Conservation (phyloP, 2,329 filamentous ascomycete genomes). For the Diaporthe sp. region DNA sequence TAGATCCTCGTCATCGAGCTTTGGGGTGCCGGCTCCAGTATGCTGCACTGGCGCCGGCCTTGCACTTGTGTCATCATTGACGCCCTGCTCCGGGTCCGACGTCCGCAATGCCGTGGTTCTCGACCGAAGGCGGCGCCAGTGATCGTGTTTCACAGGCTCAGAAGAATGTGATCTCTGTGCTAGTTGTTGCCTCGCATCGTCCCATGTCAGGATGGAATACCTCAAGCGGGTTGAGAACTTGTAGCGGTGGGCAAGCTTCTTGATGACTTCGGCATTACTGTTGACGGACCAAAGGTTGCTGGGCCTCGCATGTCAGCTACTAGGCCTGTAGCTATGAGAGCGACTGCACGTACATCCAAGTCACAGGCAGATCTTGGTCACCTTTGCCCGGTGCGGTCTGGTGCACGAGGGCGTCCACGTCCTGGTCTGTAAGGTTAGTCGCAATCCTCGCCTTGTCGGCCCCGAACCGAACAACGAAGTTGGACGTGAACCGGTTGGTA, state of each 20-base stretch:
- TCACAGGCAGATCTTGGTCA: conserved; percentile 61
- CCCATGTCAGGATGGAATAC: conserved; percentile 69
- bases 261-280: conserved; percentile 67
- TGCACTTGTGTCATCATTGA: neutral
- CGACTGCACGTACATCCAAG: conserved; percentile 74
- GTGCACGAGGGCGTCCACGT: conserved; percentile 57
- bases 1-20: conserved; percentile 46
- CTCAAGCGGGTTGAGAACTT: conserved; percentile 77
- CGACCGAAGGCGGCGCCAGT: neutral
- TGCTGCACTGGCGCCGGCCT: neutral
- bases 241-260: conserved; percentile 71
- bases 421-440: conserved; percentile 62
- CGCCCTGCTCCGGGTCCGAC: conserved; percentile 35
- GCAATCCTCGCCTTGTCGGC: conserved; percentile 67
- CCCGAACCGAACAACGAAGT: conserved; percentile 77
- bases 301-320: conserved; percentile 37
- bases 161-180: conserved; percentile 12
- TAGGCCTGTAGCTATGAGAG: conserved; percentile 14
- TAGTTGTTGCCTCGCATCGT: conserved; percentile 41
- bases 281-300: conserved; percentile 80
- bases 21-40: no score
- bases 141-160: conserved; percentile 5
- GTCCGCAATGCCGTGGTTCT: conserved; percentile 17
- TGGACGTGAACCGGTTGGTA: conserved; percentile 58
- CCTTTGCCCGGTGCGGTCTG: conserved; percentile 45